Evolutionary conservation across 129 eudicot genomes (phyloP), one percentile per base, ranked within the genome.

Genomic region (Artemisia tridentata): DNA sequence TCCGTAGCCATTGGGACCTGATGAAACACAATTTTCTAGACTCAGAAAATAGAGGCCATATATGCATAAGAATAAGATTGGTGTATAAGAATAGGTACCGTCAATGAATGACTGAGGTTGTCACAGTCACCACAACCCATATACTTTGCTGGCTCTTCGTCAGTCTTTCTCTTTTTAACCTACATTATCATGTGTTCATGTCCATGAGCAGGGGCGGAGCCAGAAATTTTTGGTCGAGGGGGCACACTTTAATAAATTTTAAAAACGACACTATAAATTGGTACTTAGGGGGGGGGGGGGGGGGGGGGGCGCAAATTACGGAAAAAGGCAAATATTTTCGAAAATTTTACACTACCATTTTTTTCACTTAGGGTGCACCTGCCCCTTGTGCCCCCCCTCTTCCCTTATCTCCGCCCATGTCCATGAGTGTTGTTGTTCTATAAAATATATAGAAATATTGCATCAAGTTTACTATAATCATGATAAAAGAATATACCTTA

Each of bases 61-160:
- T 27, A 71, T 43, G n/a, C 41, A 34, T 63, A 17, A 29, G 15
- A 20, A 34, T 63, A 17, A 29, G 15, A 20, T 55, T 27, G 27
- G 47, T 41, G 14, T 20, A 61, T 38, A 71, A 63, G 23, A 13
- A 49, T 41, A 62, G 57, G 31, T 83, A 92, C 98, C 84, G 95
- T 92, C 25, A 82, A 70, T n/a, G 98, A 81, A 81, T 87, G 98
- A 76, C 98, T 89, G 69, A 89, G 78, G 75, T 92, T 92, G 72
- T 89, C 95, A 69, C 98, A 89, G 49, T 85, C 92, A 46, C 98
- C 98, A 72, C 89, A 83, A 43, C 98, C 98, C 96, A 92, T 79
- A 78, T 83, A 92, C 75, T 92, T 92, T 19, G 78, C 65, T 67
- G 98, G 98, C 84, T 92, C 96, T 69, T 80, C 82, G 69, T 85